phyloP scores from a whole-genome alignment of 371 early-diverging fungal genomes.

The Saksenaea vasiformis region DNA sequence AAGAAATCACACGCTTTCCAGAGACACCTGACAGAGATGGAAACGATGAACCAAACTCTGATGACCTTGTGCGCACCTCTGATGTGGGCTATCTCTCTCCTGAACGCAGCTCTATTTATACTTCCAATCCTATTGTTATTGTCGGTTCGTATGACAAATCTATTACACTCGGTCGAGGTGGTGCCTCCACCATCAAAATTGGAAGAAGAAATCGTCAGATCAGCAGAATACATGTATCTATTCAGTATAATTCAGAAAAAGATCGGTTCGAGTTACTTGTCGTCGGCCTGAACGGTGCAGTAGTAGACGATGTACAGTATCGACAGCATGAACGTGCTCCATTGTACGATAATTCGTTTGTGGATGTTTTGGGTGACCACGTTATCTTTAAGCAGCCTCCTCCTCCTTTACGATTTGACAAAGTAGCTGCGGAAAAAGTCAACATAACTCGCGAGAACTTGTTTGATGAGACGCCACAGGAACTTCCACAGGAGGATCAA shows the following conservation, averaged over 20 bases:
- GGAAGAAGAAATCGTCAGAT: conserved; percentile 62
- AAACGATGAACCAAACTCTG: conserved; percentile 28
- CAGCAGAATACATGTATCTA: conserved; percentile 59
- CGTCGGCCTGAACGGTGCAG: conserved; percentile 57
- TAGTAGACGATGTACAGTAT: conserved; percentile 36
- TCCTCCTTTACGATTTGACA: conserved; percentile 6
- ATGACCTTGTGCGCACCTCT: conserved; percentile 39
- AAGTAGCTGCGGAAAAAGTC: conserved; percentile 7
- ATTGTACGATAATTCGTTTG: conserved; percentile 31
- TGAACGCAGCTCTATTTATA: conserved; percentile 5
- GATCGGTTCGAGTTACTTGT: conserved; percentile 52
- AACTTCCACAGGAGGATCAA: not conserved
- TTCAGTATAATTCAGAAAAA: conserved; percentile 35
- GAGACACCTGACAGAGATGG: conserved; percentile 17
- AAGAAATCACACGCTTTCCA: conserved; percentile 12
- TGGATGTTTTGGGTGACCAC: conserved; percentile 45
- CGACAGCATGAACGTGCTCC: conserved; percentile 33
- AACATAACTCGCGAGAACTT: not conserved
- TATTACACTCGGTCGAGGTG: conserved; percentile 59
- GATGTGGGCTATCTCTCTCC: conserved; percentile 15
- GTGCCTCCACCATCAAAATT: conserved; percentile 56
- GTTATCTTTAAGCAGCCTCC: conserved; percentile 27
- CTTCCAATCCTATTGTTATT: conserved; percentile 22
- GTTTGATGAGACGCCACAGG: conserved; percentile 1
- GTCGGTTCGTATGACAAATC: conserved; percentile 45